These are phyloP conservation scores for Hericium erinaceus DNA, from an alignment of 768 basidiomycete species.

Conservation along the genomic window DNA sequence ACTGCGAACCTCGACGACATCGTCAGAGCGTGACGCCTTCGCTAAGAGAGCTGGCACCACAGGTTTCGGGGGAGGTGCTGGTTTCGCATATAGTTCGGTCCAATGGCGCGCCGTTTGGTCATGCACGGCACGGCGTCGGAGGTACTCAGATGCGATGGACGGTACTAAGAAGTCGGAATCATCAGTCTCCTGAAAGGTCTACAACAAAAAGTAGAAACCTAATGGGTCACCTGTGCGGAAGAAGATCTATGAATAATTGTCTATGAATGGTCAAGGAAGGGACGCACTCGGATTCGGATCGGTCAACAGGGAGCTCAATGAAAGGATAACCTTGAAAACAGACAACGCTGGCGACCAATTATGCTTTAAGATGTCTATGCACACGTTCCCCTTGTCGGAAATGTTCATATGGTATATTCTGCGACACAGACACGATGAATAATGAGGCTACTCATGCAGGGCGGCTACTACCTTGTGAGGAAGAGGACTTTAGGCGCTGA, in stretches of 20 bases:
- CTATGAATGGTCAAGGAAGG: neutral
- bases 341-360: slow-evolving; percentile 94
- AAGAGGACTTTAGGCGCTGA: slow-evolving; percentile 72
- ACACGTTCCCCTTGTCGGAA: slow-evolving; percentile 67
- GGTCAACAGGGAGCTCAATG: slow-evolving; percentile 84
- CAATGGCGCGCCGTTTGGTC: slow-evolving; percentile 33
- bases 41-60: neutral
- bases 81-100: slow-evolving; percentile 24
- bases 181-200: neutral
- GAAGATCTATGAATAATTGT: neutral
- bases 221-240: slow-evolving; percentile 12
- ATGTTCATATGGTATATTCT: slow-evolving; percentile 93
- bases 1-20: neutral
- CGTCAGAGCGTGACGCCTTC: too few species aligned
- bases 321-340: slow-evolving; percentile 90
- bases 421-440: neutral
- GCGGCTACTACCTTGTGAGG: slow-evolving; percentile 48
- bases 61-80: slow-evolving; percentile 7
- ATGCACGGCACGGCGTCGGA: slow-evolving; percentile 24
- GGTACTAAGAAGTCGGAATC: slow-evolving; percentile 16
- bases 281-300: slow-evolving; percentile 87
- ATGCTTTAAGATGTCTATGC: slow-evolving; percentile 86
- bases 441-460: neutral
- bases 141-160: slow-evolving; percentile 23
- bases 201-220: slow-evolving; percentile 1